Percentiles rank a stretch among this genome's conserved stretches.
phyloP scores from a whole-genome alignment of 176 grass and related monocot species.

The Raddia distichophylla region DNA sequence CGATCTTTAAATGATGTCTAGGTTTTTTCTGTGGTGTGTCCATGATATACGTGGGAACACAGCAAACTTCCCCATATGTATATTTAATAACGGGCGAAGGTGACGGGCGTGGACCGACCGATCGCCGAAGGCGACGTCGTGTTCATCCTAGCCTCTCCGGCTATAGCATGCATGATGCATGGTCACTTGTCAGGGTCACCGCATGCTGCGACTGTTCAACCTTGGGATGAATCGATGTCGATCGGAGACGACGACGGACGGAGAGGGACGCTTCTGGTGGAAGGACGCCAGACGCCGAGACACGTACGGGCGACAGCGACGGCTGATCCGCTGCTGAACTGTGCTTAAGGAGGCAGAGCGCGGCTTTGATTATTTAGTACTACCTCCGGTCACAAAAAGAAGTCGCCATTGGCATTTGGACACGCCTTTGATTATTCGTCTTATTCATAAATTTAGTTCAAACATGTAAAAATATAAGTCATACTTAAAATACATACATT shows the following conservation, averaged over 20 bases:
- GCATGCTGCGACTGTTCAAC: neutral
- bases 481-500: no score
- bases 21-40: no score
- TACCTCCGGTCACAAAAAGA: no score
- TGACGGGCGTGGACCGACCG: slow-evolving; percentile 27
- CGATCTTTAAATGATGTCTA: no score
- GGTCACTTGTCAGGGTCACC: neutral
- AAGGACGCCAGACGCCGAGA: neutral
- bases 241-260: neutral
- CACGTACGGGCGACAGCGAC: neutral
- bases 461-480: no score
- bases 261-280: neutral
- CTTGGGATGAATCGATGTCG: neutral
- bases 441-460: no score
- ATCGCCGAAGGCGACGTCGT: neutral
- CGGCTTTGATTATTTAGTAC: no score
- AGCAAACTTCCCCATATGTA: no score
- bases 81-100: neutral
- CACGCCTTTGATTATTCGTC: no score
- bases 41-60: no score
- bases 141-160: neutral
- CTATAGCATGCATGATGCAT: neutral
- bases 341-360: neutral
- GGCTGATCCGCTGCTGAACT: neutral
- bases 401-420: no score